Base-by-base conservation (phyloP, 2,329 filamentous ascomycete species). In the Aschersonia sp. region DNA sequence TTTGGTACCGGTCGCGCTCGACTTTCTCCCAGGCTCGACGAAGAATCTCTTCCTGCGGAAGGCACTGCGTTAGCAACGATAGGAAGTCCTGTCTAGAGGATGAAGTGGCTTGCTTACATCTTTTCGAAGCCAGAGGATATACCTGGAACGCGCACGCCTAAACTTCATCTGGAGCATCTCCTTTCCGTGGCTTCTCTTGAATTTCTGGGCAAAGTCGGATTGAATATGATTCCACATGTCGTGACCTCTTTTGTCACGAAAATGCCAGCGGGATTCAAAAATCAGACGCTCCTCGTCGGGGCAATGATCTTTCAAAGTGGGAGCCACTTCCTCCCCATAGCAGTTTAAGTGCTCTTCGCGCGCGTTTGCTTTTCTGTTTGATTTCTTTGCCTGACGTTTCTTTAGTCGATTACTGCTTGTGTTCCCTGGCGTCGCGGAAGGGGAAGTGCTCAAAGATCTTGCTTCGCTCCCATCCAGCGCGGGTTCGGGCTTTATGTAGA, bases 171-270 rank as follows among this genome's bases (percentile, higher is more conserved):
- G 75, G 5, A 78, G 63, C 45, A 68, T 67, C 45, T 74, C 70
- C 51, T 73, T 71, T 39, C 67, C 64, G 5, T 62, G 63, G 11
- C 61, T 60, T 50, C 66, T 62, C 8, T 56, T 48, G 46, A 67
- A 68, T 22, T 50, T 49, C 7, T 52, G 48, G 11, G 56, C 56
- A 50, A 66, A 77, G 48, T 70, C 66, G 5, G 56, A 57, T 45
- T 68, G 65, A 49, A 79, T 76, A 40, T 66, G 63, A 30, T 74
- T 68, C 75, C 75, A 79, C 73, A 78, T 78, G 35, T 74, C 72
- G 52, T 74, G 73, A 12, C 75, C 74, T 53, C 73, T 74, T 46
- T 67, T 64, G 22, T 66, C 55, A 12, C 66, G 60, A 52, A 69
- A 66, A 30, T 66, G 56, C 56, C 67, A 68, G 10, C 73, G 65